Conservation (phyloP, 2,329 filamentous ascomycete genomes). For the Scedosporium aurantiacum region DNA sequence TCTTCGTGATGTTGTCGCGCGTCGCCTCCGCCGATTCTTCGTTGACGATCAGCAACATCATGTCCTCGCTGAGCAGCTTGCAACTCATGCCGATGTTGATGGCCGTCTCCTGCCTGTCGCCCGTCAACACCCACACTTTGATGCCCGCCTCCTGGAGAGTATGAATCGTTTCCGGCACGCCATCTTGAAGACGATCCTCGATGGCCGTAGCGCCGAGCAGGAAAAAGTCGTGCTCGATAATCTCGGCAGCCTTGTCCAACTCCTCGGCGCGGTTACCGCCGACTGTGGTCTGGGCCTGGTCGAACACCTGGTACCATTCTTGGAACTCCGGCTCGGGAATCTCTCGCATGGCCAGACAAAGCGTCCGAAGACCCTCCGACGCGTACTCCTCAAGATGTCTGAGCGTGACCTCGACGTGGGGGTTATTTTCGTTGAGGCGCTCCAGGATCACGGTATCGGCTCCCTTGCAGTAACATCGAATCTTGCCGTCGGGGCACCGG, state of each 20-base stretch:
- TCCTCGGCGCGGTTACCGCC: constrained; percentile 88
- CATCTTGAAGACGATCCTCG: constrained; percentile 92
- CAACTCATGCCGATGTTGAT: constrained; percentile 99
- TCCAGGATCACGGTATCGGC: constrained; percentile 97
- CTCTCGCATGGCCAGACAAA: constrained; percentile 91
- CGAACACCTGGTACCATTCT: constrained; percentile 79
- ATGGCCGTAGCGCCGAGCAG: constrained; percentile 93
- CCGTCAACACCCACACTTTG: constrained; percentile 97
- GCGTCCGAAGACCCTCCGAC: constrained; percentile 84
- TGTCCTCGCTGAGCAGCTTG: constrained; percentile 95
- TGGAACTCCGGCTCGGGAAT: constrained; percentile 79
- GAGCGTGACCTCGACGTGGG: constrained; percentile 78
- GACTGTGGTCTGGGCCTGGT: constrained; percentile 80
- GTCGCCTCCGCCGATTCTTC: constrained; percentile 74
- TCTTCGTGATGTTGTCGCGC: constrained; percentile 83
- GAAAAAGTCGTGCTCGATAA: constrained; percentile 87
- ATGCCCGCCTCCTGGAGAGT: constrained; percentile 94
- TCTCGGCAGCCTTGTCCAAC: constrained; percentile 89
- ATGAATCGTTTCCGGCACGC: constrained; percentile 95
- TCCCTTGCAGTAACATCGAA: constrained; percentile 89
- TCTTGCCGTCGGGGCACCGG: constrained; percentile 89
- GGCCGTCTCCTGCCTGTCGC: constrained; percentile 93
- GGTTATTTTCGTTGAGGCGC: constrained; percentile 71
- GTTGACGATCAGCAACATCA: constrained; percentile 95
- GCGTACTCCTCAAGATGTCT: constrained; percentile 98